Percentiles rank a stretch among this genome's conserved stretches.
phyloP scores from a whole-genome alignment of 2,329 filamentous ascomycete species.

The Trichoderma afroharzianum region DNA sequence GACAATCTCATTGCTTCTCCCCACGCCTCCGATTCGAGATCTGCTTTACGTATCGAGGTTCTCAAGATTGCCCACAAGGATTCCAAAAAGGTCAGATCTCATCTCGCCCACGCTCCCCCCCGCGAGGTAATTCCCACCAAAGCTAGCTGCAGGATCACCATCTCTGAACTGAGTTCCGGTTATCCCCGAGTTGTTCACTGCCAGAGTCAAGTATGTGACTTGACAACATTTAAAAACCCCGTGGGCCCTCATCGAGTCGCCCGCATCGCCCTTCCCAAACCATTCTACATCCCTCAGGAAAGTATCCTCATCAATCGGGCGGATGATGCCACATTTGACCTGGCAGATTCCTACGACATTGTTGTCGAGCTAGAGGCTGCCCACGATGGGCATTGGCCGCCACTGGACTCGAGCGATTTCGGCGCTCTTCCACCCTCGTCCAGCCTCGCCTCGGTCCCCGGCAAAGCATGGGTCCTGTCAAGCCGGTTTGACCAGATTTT shows the following conservation, averaged over 20 bases:
- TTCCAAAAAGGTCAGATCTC: slow-evolving; percentile 35
- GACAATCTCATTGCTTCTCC: slow-evolving; percentile 34
- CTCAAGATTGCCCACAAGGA: slow-evolving; percentile 51
- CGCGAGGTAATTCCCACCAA: slow-evolving; percentile 31
- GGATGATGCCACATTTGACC: slow-evolving; percentile 44
- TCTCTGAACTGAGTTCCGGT: slow-evolving; percentile 34
- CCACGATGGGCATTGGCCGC: slow-evolving; percentile 50
- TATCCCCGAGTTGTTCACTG: slow-evolving; percentile 46
- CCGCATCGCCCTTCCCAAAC: slow-evolving; percentile 44
- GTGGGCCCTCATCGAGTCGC: slow-evolving; percentile 45
- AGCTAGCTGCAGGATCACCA: slow-evolving; percentile 37
- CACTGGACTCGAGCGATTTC: slow-evolving; percentile 39
- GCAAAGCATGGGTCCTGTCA: slow-evolving; percentile 37
- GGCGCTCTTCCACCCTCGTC: slow-evolving; percentile 25
- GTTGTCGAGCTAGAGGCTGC: slow-evolving; percentile 51
- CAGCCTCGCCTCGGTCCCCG: slow-evolving; percentile 21
- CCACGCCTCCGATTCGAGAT: slow-evolving; percentile 32
- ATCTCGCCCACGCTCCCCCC: slow-evolving; percentile 28
- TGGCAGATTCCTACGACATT: slow-evolving; percentile 49
- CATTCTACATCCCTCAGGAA: slow-evolving; percentile 51
- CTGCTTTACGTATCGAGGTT: slow-evolving; percentile 50
- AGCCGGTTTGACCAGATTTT: slow-evolving; percentile 42
- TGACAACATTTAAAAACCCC: slow-evolving; percentile 48
- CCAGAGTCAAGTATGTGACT: slow-evolving; percentile 51
- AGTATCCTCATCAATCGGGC: slow-evolving; percentile 48